A percentile compares a stretch with the other conserved stretches of the same genome.
These are phyloP conservation scores for Venturia aucupariae DNA, from an alignment of 2,329 filamentous ascomycete species.

Conservation along the genomic window DNA sequence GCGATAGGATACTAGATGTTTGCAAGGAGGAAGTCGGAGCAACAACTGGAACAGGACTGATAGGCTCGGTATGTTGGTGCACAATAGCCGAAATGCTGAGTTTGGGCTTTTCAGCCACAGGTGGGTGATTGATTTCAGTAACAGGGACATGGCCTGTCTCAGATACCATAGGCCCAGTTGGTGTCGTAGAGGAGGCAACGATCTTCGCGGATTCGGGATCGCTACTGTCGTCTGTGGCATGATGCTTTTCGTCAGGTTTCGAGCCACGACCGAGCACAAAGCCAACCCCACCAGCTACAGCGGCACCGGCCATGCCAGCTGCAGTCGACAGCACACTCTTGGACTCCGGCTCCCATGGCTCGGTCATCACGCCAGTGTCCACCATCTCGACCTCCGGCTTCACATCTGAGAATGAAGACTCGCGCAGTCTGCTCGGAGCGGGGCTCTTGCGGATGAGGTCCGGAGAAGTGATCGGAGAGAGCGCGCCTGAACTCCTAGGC, in stretches of 20 bases:
- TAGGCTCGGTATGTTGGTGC: conserved; percentile 16
- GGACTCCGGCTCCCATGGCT: conserved; percentile 21
- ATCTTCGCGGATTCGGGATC: neutral
- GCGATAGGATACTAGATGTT: conserved; percentile 4
- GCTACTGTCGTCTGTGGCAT: neutral
- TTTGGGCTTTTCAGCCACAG: conserved; percentile 20
- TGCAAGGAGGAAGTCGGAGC: conserved; percentile 19
- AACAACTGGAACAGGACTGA: conserved; percentile 12
- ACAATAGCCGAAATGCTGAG: conserved; percentile 23
- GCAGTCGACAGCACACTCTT: conserved; percentile 18
- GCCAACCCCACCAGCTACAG: conserved; percentile 18
- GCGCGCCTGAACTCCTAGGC: conserved; percentile 7
- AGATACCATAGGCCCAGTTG: neutral
- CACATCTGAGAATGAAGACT: conserved; percentile 17
- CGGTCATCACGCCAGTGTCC: conserved; percentile 15
- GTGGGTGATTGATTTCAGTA: conserved; percentile 20
- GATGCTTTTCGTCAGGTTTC: conserved; percentile 16
- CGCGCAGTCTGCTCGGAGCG: conserved; percentile 8
- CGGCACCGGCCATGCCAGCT: conserved; percentile 30
- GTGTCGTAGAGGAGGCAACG: neutral
- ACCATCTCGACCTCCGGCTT: conserved; percentile 13
- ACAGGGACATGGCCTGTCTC: conserved; percentile 17
- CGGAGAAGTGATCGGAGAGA: conserved; percentile 18
- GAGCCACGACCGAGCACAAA: conserved; percentile 18
- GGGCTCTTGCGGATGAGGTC: conserved; percentile 19